These are phyloP conservation scores for Aspergillus viridinutans DNA, from an alignment of 2,329 filamentous ascomycete species.

Conservation along the genomic window DNA sequence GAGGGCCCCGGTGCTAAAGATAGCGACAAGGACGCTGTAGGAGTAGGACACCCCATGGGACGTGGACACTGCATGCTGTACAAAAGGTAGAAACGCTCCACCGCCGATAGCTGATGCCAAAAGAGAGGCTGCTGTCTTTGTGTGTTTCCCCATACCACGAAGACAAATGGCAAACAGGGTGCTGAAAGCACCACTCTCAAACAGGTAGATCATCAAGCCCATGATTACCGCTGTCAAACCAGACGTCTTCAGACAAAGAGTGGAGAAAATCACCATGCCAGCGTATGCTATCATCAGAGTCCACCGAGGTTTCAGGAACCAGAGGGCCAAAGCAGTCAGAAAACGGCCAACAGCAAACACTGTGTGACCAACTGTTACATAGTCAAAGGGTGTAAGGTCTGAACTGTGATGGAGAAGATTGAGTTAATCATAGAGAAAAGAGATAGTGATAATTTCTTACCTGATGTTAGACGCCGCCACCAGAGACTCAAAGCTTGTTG, in stretches of 20 bases:
- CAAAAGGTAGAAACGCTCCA: constrained; percentile 53
- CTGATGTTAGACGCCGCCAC: constrained; percentile 37
- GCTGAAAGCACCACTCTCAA: constrained; percentile 58
- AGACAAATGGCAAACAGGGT: constrained; percentile 56
- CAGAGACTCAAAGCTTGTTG: constrained; percentile 46
- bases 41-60: constrained; percentile 44
- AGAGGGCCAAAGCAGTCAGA: constrained; percentile 49
- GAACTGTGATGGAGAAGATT: constrained; percentile 6
- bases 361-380: constrained; percentile 53
- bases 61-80: constrained; percentile 45
- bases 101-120: constrained; percentile 53
- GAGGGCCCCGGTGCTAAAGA: constrained; percentile 48
- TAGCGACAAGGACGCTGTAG: constrained; percentile 51
- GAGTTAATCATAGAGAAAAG: constrained; percentile 2
- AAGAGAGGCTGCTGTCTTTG: constrained; percentile 53
- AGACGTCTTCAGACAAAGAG: constrained; percentile 48
- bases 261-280: constrained; percentile 50
- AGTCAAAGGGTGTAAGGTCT: constrained; percentile 36
- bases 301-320: constrained; percentile 56
- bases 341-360: constrained; percentile 58
- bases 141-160: constrained; percentile 55
- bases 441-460: background rate
- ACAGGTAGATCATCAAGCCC: constrained; percentile 53
- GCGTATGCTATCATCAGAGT: constrained; percentile 52
- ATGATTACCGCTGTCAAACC: constrained; percentile 45